A percentile compares a stretch with the other conserved stretches of the same genome.
Evolutionary conservation across 2,329 filamentous ascomycete species (phyloP).

Genomic region (Pyricularia sp.): DNA sequence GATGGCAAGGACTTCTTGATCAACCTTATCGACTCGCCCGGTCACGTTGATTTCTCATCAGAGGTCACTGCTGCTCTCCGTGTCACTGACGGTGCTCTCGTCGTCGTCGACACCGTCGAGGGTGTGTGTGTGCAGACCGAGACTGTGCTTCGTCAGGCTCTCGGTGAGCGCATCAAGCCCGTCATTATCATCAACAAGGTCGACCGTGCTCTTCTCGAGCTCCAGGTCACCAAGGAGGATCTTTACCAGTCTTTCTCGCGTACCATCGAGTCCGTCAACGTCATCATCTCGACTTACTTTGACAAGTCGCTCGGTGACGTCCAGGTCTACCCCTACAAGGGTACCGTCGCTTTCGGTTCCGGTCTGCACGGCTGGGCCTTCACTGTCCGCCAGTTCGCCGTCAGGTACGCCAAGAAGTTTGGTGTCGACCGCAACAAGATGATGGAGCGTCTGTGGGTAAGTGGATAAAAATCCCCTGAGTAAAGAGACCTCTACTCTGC

Average conservation of each 20-base stretch:
- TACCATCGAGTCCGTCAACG: conserved; percentile 99
- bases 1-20: conserved; percentile 96
- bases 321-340: conserved; percentile 96
- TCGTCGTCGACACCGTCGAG: conserved; percentile 99
- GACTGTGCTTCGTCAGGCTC: conserved; percentile 97
- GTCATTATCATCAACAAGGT: conserved; percentile 99
- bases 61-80: conserved; percentile 98
- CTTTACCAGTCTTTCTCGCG: conserved; percentile 99
- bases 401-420: conserved; percentile 98
- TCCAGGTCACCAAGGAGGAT: conserved; percentile 98
- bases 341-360: conserved; percentile 97
- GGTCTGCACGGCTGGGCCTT: conserved; percentile 99
- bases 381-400: conserved; percentile 95
- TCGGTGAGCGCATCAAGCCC: conserved; percentile 99
- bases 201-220: conserved; percentile 97
- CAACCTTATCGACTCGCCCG: conserved; percentile 99
- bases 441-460: conserved; percentile 99
- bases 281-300: conserved; percentile 98
- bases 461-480: conserved; percentile 16
- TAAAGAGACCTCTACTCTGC: not conserved
- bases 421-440: conserved; percentile 99
- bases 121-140: conserved; percentile 99
- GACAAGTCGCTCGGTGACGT: conserved; percentile 96
- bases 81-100: conserved; percentile 98
- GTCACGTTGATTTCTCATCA: conserved; percentile 99